Base-by-base conservation (phyloP, 31 red algal species). In the Asparagopsis taxiformis region DNA sequence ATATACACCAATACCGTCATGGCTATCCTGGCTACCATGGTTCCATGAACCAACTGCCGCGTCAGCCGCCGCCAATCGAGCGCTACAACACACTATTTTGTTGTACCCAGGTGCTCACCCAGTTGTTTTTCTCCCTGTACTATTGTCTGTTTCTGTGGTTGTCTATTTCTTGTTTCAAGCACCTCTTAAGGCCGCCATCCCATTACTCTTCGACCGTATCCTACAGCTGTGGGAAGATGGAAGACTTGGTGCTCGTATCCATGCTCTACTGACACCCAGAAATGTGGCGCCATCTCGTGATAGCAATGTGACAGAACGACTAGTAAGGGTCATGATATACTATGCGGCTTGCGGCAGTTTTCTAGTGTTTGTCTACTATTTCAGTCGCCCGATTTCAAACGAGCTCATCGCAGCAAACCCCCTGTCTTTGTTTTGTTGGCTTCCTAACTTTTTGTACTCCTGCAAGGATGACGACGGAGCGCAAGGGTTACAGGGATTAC, bases 341-440 rank as follows among this genome's bases (percentile, higher is more conserved):
- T n/a, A n/a, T n/a, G n/a, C n/a, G n/a, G n/a, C n/a, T n/a, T n/a
- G n/a, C n/a, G n/a, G n/a, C n/a, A n/a, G n/a, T n/a, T n/a, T n/a
- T n/a, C n/a, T n/a, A n/a, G n/a, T n/a, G n/a, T n/a, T n/a, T n/a
- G n/a, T n/a, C n/a, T n/a, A n/a, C n/a, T n/a, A n/a, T n/a, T n/a
- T n/a, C n/a, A n/a, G n/a, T n/a, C n/a, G n/a, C n/a, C n/a, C n/a
- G n/a, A n/a, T n/a, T n/a, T n/a, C n/a, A n/a, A n/a, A n/a, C n/a
- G n/a, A n/a, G n/a, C n/a, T n/a, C n/a, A n/a, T n/a, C n/a, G n/a
- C n/a, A n/a, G 39, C 26, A 21, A 3, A n/a, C 17, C 77, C 64
- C 25, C 38, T 30, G 1, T 38, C 53, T 0, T 56, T 58, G 17
- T 70, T 67, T 34, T 80, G 77, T 44, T 80, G 62, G 63, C 55